Base-by-base conservation (phyloP, 2,329 filamentous ascomycete genomes). In the Polychaeton citri region DNA sequence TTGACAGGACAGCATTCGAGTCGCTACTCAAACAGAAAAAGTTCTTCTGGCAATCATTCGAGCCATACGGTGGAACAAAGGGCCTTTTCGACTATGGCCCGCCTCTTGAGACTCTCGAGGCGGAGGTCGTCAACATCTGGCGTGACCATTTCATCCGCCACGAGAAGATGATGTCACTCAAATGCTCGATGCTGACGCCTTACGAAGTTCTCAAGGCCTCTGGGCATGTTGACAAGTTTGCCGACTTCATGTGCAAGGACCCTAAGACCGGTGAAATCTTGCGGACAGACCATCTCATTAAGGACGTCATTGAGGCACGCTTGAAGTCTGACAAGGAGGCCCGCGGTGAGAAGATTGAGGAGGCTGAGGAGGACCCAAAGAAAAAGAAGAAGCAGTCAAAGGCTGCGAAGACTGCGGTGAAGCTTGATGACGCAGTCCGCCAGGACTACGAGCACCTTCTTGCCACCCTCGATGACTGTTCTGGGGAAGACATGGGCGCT, bases 251-350 rank as follows among this genome's bases (percentile, higher is more conserved):
- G 87, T 94, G 55, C 53, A 59, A 59, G 46, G 90, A 98, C 61
- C 85, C 88, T 44, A 92, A 93, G 72, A 94, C 81, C 52, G 90
- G 90, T 57, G 90, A 98, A 61, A 94, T 95, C 55, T 77, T 98
- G 58, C 78, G 90, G 49, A 86, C 90, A 39, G 90, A 98, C 57
- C 90, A 98, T 66, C 75, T 96, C 52, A 87, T 98, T 47, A 87
- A 96, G 69, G 84, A 93, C 51, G 78, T 95, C 24, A 74, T 98
- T 35, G 87, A 95, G 67, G 68, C 75, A 33, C 74, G 90, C 26
- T 64, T 98, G 42, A 88, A 87, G 62, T 86, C 84, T 36, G 78
- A 96, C 66, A 90, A 90, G 68, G 80, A 92, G 61, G 88, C 90
- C 19, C 83, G 90, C 51, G 87, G 87, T 49, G 67, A 86, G 53